Base-by-base conservation (phyloP, 768 basidiomycete species). In the Phylloporus sp. region DNA sequence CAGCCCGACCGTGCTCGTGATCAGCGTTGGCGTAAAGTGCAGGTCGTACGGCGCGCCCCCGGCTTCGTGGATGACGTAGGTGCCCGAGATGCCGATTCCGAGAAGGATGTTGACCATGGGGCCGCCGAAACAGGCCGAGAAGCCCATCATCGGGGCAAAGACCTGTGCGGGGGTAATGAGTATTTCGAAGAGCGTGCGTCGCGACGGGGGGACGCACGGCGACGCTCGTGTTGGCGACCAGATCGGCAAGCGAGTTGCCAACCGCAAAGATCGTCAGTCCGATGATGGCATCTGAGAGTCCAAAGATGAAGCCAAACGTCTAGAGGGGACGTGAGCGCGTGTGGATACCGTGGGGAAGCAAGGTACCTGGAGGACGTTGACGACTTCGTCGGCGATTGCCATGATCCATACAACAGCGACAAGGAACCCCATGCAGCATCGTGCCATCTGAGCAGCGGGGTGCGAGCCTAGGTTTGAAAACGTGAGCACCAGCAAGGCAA, bases 401-500 rank as follows among this genome's bases (percentile, higher is more conserved):
- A 97, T 94, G 57, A 99, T 97, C 95, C 96, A 99, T 8, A 97
- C 83, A 50, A 97, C 80, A 3, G 92, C 77, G 22, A 95, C 85
- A 18, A 84, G 63, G 69, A 99, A 99, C 0, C 96, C 95, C 75
- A 94, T 84, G 20, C 82, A 85, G 60, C 91, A 95, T 9, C 93
- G 77, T 9, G 78, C 74, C 67, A 92, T 74, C 46, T 80, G 76
- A 37, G 79, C 74, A 13, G 76, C 59, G 6, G 75, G 71, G 51
- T 80, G 74, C 17, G 73, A 70, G 3, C 88, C 85, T 33, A 77
- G 74, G 7, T 76, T 73, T 1, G 78, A 77, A 57, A 83, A 83
- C 0, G 80, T 60, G 6, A 79, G 66, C 3, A 90, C 84, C 1
- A 84, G 64, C 6, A 72, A 59, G 2, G 75, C 82, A 1, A 76